phyloP scores from a whole-genome alignment of 257 asterid genomes.

The Linaria vulgaris region DNA sequence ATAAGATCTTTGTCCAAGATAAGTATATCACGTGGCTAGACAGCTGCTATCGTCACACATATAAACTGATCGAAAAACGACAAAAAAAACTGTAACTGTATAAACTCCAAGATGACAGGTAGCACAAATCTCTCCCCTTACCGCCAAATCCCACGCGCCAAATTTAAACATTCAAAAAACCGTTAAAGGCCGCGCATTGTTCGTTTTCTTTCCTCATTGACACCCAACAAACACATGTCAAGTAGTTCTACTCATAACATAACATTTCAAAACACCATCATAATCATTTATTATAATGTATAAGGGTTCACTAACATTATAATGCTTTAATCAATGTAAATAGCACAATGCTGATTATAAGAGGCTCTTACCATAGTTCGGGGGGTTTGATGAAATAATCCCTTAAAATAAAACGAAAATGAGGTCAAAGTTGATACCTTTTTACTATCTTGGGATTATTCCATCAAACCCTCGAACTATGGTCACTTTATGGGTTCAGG shows the following conservation, averaged over 20 bases:
- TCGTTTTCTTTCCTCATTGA: conserved; percentile 4
- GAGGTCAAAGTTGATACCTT: conserved; percentile 42
- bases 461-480: too few relatives aligned
- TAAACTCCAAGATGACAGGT: not conserved
- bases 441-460: conserved; percentile 41
- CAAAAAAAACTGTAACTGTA: not conserved
- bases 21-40: not conserved
- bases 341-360: conserved; percentile 9
- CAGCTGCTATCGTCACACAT: not conserved
- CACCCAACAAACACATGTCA: not conserved
- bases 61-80: conserved; percentile 10
- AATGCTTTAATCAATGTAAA: conserved; percentile 9
- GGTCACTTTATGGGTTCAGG: too few relatives aligned
- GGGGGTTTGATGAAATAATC: conserved; percentile 29
- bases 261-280: too few relatives aligned
- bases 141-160: not conserved
- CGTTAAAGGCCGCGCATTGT: not conserved
- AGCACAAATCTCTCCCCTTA: not conserved
- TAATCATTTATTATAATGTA: too few relatives aligned
- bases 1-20: conserved; percentile 6
- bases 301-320: conserved; percentile 21
- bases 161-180: conserved; percentile 10
- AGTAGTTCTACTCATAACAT: conserved; percentile 7
- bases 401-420: too few relatives aligned
- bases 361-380: conserved; percentile 69